Base-by-base conservation (phyloP, 164 flowering plant genomes). In the Cinnamomum chago region DNA sequence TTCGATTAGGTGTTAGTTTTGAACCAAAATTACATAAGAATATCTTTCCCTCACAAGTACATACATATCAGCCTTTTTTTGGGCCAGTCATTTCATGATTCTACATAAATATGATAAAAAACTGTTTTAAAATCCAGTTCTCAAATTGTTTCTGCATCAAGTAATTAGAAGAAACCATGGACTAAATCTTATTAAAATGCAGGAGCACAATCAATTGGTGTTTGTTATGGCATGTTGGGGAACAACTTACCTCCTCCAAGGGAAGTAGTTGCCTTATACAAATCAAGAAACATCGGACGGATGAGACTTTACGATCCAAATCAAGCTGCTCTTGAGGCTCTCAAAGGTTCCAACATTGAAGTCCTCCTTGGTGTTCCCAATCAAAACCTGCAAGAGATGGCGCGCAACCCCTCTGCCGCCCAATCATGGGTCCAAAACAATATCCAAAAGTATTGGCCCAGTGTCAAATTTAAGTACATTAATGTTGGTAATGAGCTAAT, bases 401-500 rank as follows among this genome's bases (percentile, higher is more conserved):
- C 86, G n/a, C 23, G 65, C 24, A 75, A 77, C 70, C 81, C 81
- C 4, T 50, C 81, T n/a, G 68, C 76, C 58, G 88, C 87, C 1
- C n/a, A 60, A 1, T 11, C 79, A 11, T 86, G 87, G 87, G 81
- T 86, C 9, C 80, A 80, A 17, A 75, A 22, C 9, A 83, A 87
- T 40, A 76, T 87, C 17, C 23, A 17, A 14, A 11, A 20, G 22
- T 58, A 72, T 80, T 73, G 60, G 72, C 83, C 86, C 2, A 70
- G 58, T 50, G 84, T 87, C 40, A 76, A 50, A 1, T 76, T 86
- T 73, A 47, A 77, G 28, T 86, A 86, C 77, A 83, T 87, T 6
- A 80, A 82, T 0, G 90, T 86, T 10, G 90, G 90, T 7, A 87
- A 87, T 30, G 88, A 85, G 76, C 85, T 84, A 15, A 77, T 76